phyloP scores from a whole-genome alignment of 371 early-diverging fungal species.

The Basidiobolus meristosporus region DNA sequence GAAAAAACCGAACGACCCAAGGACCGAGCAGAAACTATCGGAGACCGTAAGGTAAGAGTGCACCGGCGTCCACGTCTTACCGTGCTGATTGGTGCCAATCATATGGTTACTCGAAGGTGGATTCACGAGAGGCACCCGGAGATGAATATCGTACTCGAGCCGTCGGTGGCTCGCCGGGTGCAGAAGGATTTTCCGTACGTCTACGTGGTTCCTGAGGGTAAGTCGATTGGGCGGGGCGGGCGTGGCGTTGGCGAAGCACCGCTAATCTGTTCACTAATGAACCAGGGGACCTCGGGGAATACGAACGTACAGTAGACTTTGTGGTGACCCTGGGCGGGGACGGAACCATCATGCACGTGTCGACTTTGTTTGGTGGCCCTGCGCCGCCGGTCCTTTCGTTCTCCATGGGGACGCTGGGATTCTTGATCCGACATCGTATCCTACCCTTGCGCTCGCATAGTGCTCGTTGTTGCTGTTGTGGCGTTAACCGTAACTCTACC shows the following conservation, averaged over 20 bases:
- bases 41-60: conserved; percentile 39
- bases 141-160: too few species aligned
- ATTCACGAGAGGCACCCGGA: too few species aligned
- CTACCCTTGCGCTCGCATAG: conserved; percentile 64
- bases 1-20: conserved; percentile 49
- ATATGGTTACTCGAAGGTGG: too few species aligned
- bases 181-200: conserved; percentile 28
- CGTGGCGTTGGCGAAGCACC: too few species aligned
- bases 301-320: conserved; percentile 49
- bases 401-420: conserved; percentile 82
- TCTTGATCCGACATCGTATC: too few species aligned
- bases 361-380: conserved; percentile 55
- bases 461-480: background rate
- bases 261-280: too few species aligned
- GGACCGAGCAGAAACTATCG: conserved; percentile 38
- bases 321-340: conserved; percentile 93
- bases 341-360: conserved; percentile 83
- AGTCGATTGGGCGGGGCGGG: too few species aligned
- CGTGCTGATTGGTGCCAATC: too few species aligned
- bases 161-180: too few species aligned
- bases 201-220: conserved; percentile 28
- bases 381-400: conserved; percentile 85
- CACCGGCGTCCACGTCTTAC: too few species aligned
- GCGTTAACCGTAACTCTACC: conserved; percentile 10
- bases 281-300: conserved; percentile 12